Evolutionary conservation across 163 green algal species (phyloP).

Genomic region (Scenedesmus sp.): DNA sequence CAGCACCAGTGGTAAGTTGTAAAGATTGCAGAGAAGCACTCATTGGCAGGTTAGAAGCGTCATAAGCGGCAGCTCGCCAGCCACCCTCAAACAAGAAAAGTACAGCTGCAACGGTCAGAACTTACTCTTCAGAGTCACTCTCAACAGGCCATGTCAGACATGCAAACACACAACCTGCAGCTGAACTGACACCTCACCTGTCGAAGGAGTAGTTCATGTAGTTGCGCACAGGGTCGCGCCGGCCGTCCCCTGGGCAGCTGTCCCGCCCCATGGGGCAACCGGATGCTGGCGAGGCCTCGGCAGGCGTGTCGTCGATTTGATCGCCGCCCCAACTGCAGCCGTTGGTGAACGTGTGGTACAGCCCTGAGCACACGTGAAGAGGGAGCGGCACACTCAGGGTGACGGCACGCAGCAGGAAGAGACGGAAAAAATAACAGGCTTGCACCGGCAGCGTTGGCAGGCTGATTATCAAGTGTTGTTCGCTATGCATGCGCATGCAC

Average conservation of each 20-base stretch:
- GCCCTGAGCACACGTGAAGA: background rate
- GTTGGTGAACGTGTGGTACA: background rate
- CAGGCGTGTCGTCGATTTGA: background rate
- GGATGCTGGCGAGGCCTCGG: background rate
- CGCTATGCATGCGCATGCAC: too few relatives aligned
- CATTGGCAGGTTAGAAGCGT: too few relatives aligned
- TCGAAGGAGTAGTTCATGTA: slow-evolving; percentile 5
- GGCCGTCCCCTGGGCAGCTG: background rate
- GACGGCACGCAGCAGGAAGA: background rate
- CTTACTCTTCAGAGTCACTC: too few relatives aligned
- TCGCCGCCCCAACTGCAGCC: background rate
- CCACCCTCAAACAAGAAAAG: too few relatives aligned
- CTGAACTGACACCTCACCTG: background rate
- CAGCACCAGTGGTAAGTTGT: background rate
- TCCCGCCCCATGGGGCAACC: background rate
- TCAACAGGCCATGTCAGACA: too few relatives aligned
- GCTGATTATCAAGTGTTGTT: too few relatives aligned
- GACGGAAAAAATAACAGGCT: too few relatives aligned
- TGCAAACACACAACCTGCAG: too few relatives aligned
- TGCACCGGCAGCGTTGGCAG: too few relatives aligned
- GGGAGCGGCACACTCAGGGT: background rate
- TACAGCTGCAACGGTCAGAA: too few relatives aligned
- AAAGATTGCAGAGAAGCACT: too few relatives aligned
- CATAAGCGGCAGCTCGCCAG: too few relatives aligned
- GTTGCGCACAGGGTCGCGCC: background rate